phyloP scores from a whole-genome alignment of 345 rosid species.

The Heritiera littoralis region DNA sequence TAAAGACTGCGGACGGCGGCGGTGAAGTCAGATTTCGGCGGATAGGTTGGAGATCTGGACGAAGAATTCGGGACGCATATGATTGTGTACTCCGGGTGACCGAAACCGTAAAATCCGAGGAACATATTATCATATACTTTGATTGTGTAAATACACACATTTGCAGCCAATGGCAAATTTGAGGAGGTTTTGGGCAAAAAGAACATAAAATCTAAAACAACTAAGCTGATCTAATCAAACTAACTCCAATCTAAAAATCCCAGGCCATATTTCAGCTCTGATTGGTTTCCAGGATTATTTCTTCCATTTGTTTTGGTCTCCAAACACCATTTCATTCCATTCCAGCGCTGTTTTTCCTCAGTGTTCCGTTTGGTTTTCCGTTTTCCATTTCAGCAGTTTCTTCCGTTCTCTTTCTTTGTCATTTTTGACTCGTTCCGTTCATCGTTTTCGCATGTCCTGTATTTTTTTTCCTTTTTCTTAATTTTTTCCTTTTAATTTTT shows the following conservation, averaged over 20 bases:
- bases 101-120: slow-evolving; percentile 13
- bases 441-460: not conserved
- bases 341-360: not conserved
- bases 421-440: not conserved
- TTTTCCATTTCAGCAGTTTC: not conserved
- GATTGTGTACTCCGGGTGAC: slow-evolving; percentile 20
- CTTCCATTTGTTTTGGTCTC: not conserved
- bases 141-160: slow-evolving; percentile 18
- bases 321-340: slow-evolving; percentile 11
- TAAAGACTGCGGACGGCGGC: not conserved
- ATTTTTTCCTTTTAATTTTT: not conserved
- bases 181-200: not conserved
- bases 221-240: not conserved
- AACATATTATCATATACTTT: not conserved
- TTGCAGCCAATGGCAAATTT: slow-evolving; percentile 21
- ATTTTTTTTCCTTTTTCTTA: not conserved
- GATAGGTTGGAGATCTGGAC: slow-evolving; percentile 16
- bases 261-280: not conserved
- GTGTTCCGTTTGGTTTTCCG: not conserved
- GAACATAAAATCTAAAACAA: not conserved
- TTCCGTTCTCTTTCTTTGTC: not conserved
- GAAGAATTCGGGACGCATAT: slow-evolving; percentile 17
- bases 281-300: not conserved
- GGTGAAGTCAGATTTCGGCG: not conserved
- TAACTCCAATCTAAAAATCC: not conserved